A percentile compares a stretch with the other conserved stretches of the same genome.
These are phyloP conservation scores for Blakeslea trispora DNA, from an alignment of 371 early-diverging fungal genomes.

Conservation along the genomic window DNA sequence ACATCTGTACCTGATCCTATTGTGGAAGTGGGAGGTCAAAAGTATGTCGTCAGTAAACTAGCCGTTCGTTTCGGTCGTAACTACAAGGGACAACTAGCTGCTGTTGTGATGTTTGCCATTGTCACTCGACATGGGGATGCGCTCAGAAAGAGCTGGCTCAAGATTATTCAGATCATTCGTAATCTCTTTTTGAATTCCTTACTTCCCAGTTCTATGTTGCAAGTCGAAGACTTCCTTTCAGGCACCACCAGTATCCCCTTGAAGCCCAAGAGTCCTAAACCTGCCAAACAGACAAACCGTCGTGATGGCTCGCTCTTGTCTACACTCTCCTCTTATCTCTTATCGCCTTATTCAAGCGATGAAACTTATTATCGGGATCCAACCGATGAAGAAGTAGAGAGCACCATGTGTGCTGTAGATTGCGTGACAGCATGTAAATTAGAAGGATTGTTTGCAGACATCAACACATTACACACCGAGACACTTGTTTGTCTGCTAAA, in stretches of 20 bases:
- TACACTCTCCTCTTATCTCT: constrained; percentile 75
- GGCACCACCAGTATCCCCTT: constrained; percentile 72
- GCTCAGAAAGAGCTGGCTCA: constrained; percentile 76
- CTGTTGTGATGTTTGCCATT: constrained; percentile 81
- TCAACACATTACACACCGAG: constrained; percentile 68
- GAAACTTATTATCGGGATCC: constrained; percentile 65
- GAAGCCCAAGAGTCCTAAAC: constrained; percentile 56
- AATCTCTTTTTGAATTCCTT: constrained; percentile 81
- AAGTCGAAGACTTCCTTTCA: constrained; percentile 75
- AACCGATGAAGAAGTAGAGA: constrained; percentile 73
- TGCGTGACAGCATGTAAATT: constrained; percentile 74
- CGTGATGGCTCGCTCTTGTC: constrained; percentile 76
- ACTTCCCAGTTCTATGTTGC: constrained; percentile 63
- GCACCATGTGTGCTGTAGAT: constrained; percentile 69
- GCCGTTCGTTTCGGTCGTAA: constrained; percentile 87
- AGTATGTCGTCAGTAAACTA: constrained; percentile 67
- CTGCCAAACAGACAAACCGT: constrained; percentile 50
- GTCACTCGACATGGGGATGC: constrained; percentile 74
- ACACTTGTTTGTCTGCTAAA: constrained; percentile 61
- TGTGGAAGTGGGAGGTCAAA: constrained; percentile 62
- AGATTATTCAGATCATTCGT: constrained; percentile 68
- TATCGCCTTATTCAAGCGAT: constrained; percentile 68
- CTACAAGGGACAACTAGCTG: constrained; percentile 86
- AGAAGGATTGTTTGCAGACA: constrained; percentile 74
- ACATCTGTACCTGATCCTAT: constrained; percentile 61